Conservation (phyloP, 2,329 filamentous ascomycete genomes). For the Penicillium nordicum region DNA sequence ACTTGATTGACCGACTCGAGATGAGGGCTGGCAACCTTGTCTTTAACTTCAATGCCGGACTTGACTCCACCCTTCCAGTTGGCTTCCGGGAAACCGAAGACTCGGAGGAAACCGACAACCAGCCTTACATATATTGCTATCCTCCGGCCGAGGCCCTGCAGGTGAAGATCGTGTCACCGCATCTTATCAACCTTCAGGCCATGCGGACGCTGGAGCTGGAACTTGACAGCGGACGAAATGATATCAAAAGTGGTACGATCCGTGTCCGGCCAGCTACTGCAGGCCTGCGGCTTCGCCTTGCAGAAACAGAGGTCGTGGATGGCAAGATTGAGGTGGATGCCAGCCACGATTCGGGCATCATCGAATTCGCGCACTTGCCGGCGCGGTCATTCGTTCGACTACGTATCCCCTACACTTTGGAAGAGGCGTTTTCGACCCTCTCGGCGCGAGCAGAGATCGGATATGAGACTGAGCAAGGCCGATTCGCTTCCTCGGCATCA, state of each 20-base stretch:
- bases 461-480: constrained; percentile 66
- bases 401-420: constrained; percentile 76
- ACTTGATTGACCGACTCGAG: constrained; percentile 69
- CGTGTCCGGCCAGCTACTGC: constrained; percentile 59
- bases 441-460: constrained; percentile 71
- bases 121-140: constrained; percentile 67
- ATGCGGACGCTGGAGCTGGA: constrained; percentile 73
- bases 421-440: constrained; percentile 69
- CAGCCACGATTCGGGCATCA: constrained; percentile 45
- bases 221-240: constrained; percentile 71
- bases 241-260: constrained; percentile 50
- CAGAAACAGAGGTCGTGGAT: constrained; percentile 46
- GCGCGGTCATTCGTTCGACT: constrained; percentile 39
- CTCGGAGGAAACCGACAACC: constrained; percentile 45
- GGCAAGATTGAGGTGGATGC: constrained; percentile 43
- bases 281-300: constrained; percentile 56
- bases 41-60: constrained; percentile 34
- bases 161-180: constrained; percentile 63
- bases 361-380: constrained; percentile 41
- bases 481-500: constrained; percentile 61
- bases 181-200: constrained; percentile 73
- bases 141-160: constrained; percentile 67
- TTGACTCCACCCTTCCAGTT: constrained; percentile 29
- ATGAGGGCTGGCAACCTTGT: constrained; percentile 48
- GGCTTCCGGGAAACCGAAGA: constrained; percentile 37